Base-by-base conservation (phyloP, 2,329 filamentous ascomycete species). In the Fusarium xyrophilum region DNA sequence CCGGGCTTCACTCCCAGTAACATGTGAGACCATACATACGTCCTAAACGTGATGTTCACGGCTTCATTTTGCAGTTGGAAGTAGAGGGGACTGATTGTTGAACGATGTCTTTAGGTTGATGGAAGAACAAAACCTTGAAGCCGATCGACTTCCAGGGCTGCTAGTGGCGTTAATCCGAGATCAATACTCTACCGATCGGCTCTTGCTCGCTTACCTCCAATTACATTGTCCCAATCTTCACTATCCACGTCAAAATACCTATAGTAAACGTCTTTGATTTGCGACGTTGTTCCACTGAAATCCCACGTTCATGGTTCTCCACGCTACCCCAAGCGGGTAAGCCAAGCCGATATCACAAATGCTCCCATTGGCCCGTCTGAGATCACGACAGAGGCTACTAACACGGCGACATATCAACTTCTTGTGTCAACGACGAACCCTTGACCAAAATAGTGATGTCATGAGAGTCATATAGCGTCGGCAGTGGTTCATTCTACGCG, bases 301-400 rank as follows among this genome's bases (percentile, higher is more conserved):
- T 39, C 33, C 10, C 19, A 27, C 14, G 3, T 39, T 19, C 56
- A 35, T 40, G 35, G 32, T 46, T 36, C 35, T 27, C 42, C 12
- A 32, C 44, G n/a, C 39, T 54, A 52, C 35, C 25, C 56, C 30
- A 35, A 52, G 30, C n/a, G 25, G 23, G 25, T 28, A 27, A 48
- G 19, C 35, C 14, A 15, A 15, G 9, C 52, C 38, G 42, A 12
- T 9, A 4, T n/a, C 14, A 32, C 8, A 14, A 42, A 39, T 7
- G 9, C 44, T 19, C 47, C 4, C 23, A 68, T 68, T 68, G 66
- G 65, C 38, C 6, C 0, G 3, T 7, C 0, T 0, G n/a, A 32
- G 11, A 68, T 56, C 65, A 69, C 66, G 61, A 69, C 65, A 68
- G 13, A 28, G 3, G 27, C 13, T 61, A 14, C 48, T 62, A 53